A percentile compares a stretch with the other conserved stretches of the same genome.
phyloP scores from a whole-genome alignment of 75 land plant species.

The Picea glauca region DNA sequence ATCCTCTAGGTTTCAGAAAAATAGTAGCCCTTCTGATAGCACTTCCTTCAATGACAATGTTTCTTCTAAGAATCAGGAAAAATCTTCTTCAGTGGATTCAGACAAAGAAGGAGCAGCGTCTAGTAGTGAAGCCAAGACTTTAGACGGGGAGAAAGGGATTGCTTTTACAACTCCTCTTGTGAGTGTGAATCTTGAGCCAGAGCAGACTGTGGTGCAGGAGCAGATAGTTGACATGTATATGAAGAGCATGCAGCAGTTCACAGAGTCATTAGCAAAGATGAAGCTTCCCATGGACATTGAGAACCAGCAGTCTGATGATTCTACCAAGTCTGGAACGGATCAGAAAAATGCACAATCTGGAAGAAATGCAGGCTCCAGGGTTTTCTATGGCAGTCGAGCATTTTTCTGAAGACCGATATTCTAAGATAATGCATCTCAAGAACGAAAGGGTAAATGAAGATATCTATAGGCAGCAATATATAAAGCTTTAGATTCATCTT shows the following conservation, averaged over 20 bases:
- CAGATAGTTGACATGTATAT: constrained; percentile 78
- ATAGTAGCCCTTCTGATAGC: constrained; percentile 31
- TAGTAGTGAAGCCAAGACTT: constrained; percentile 20
- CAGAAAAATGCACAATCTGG: constrained; percentile 32
- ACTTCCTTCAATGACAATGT: constrained; percentile 26
- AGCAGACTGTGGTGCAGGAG: constrained; percentile 56
- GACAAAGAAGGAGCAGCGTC: constrained; percentile 6
- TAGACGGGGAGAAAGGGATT: constrained; percentile 5
- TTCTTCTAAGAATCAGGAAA: constrained; percentile 16
- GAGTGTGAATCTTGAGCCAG: constrained; percentile 37
- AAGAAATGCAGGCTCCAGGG: constrained; percentile 33
- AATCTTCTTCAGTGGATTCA: constrained; percentile 9
- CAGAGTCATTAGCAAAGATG: constrained; percentile 77
- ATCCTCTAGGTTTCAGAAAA: constrained; percentile 10
- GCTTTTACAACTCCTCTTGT: constrained; percentile 24
- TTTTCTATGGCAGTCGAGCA: constrained; percentile 80
- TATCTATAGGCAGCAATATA: background rate
- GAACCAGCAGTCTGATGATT: constrained; percentile 11
- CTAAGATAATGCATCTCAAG: background rate
- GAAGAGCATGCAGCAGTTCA: constrained; percentile 91
- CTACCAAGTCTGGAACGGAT: constrained; percentile 19
- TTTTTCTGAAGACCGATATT: constrained; percentile 45
- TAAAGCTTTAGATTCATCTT: too few relatives aligned
- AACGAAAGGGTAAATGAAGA: background rate
- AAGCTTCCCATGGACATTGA: constrained; percentile 77